Evolutionary conservation across 2,329 filamentous ascomycete genomes (phyloP).

Genomic region (Cladophialophora chaetospira): DNA sequence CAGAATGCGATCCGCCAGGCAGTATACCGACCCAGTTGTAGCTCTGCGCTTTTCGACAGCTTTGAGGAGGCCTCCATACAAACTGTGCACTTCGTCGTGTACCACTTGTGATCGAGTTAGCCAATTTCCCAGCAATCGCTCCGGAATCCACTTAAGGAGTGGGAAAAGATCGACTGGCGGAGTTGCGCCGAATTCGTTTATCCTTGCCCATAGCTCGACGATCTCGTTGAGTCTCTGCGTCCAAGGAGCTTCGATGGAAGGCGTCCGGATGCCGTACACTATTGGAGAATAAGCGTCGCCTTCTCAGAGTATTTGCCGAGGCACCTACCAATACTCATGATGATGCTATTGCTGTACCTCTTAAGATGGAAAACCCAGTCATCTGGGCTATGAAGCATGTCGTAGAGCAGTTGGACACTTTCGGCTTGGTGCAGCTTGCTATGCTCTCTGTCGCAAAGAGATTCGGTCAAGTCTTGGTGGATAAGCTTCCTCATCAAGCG

Average conservation of each 20-base stretch:
- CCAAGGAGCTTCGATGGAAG: constrained; percentile 14
- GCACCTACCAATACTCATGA: constrained; percentile 43
- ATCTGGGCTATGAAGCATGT: constrained; percentile 22
- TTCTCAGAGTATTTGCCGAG: background rate
- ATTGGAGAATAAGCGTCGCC: background rate
- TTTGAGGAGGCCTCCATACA: constrained; percentile 43
- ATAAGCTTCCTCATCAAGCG: constrained; percentile 42
- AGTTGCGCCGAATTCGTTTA: constrained; percentile 43
- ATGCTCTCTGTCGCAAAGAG: constrained; percentile 41
- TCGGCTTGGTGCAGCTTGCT: constrained; percentile 28
- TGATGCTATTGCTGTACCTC: constrained; percentile 41
- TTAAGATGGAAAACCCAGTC: constrained; percentile 26
- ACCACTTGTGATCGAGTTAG: constrained; percentile 41
- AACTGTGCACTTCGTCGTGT: constrained; percentile 43
- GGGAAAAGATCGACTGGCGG: constrained; percentile 54
- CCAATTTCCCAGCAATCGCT: constrained; percentile 46
- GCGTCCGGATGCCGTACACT: constrained; percentile 43
- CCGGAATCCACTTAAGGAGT: constrained; percentile 46
- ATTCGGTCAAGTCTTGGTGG: constrained; percentile 50
- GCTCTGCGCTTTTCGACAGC: constrained; percentile 40
- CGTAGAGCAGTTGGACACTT: constrained; percentile 26
- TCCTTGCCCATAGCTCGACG: constrained; percentile 21
- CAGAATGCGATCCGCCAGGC: constrained; percentile 46
- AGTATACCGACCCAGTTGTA: constrained; percentile 30
- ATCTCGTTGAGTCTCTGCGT: constrained; percentile 20